These are phyloP conservation scores for Martiniozyma asiatica DNA, from an alignment of 1,139 yeast species.

Conservation along the genomic window DNA sequence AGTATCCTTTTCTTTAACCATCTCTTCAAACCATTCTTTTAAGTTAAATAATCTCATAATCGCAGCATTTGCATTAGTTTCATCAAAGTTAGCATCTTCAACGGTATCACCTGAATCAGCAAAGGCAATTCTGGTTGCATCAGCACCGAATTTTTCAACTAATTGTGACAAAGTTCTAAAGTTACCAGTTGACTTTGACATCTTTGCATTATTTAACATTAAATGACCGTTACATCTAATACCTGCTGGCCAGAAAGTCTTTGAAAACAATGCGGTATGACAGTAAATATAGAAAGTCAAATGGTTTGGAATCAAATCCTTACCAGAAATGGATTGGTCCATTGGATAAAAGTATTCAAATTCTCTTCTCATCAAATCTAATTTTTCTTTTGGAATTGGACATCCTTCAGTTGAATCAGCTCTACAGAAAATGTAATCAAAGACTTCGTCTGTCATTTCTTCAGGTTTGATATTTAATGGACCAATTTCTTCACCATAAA, in stretches of 20 bases:
- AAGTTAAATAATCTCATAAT: constrained; percentile 84
- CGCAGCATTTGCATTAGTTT: constrained; percentile 93
- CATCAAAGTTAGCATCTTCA: constrained; percentile 98
- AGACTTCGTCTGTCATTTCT: constrained; percentile 86
- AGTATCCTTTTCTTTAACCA: constrained; percentile 35
- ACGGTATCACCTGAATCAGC: constrained; percentile 98
- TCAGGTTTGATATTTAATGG: constrained; percentile 65
- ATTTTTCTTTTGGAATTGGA: constrained; percentile 54
- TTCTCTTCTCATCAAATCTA: constrained; percentile 75
- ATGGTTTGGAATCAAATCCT: constrained; percentile 95
- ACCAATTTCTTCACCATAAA: constrained; percentile 70
- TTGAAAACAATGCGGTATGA: constrained; percentile 88
- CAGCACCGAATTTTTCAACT: constrained; percentile 88
- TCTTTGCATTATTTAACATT: constrained; percentile 88
- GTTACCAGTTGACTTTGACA: constrained; percentile 97
- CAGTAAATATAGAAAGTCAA: constrained; percentile 89
- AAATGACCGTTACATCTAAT: constrained; percentile 93
- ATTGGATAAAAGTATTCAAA: constrained; percentile 93
- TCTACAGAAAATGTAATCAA: constrained; percentile 79
- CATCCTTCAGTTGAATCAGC: constrained; percentile 40
- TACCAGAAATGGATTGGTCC: constrained; percentile 86
- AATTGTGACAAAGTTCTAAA: constrained; percentile 83
- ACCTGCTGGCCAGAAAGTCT: constrained; percentile 86
- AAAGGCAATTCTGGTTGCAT: constrained; percentile 91
- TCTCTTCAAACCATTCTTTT: constrained; percentile 91